Conservation (phyloP, 805 yeast genomes). For the Starmerella roubikii region DNA sequence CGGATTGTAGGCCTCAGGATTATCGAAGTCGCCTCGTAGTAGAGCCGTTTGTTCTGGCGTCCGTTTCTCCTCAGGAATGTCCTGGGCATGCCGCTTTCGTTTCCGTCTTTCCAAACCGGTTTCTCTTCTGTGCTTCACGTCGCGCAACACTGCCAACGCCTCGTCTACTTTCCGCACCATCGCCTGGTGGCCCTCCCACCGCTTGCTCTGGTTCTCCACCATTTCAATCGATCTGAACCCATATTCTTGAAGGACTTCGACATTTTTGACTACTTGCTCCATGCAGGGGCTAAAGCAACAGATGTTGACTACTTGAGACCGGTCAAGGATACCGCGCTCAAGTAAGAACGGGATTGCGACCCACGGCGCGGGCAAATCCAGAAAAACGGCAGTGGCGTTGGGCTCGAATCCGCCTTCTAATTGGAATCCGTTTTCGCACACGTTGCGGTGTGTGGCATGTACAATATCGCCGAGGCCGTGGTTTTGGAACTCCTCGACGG, state of each 20-base stretch:
- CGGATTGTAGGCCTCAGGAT: slow-evolving; percentile 46
- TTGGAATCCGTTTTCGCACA: slow-evolving; percentile 74
- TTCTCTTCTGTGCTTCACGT: slow-evolving; percentile 63
- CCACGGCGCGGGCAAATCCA: slow-evolving; percentile 97
- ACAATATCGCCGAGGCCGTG: slow-evolving; percentile 54
- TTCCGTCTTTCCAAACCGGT: slow-evolving; percentile 27
- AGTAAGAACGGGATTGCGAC: slow-evolving; percentile 67
- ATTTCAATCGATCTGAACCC: slow-evolving; percentile 84
- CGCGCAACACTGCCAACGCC: slow-evolving; percentile 64
- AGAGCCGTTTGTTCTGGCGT: slow-evolving; percentile 19
- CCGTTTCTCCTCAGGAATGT: slow-evolving; percentile 15
- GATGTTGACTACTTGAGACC: slow-evolving; percentile 37
- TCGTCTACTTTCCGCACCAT: slow-evolving; percentile 75
- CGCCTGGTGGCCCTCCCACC: slow-evolving; percentile 81
- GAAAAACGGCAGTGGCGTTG: slow-evolving; percentile 57
- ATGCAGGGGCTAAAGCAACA: slow-evolving; percentile 98
- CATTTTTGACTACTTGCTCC: slow-evolving; percentile 86
- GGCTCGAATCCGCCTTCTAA: slow-evolving; percentile 19
- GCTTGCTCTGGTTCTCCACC: slow-evolving; percentile 76
- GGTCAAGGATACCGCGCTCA: slow-evolving; percentile 27
- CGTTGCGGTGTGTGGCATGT: slow-evolving; percentile 79
- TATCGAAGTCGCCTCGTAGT: slow-evolving; percentile 9
- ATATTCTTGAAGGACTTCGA: slow-evolving; percentile 52
- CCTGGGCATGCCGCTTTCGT: slow-evolving; percentile 13
- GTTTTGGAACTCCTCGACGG: slow-evolving; percentile 55